These are phyloP conservation scores for Leersia perrieri DNA, from an alignment of 176 grass and related monocot genomes.

Conservation along the genomic window DNA sequence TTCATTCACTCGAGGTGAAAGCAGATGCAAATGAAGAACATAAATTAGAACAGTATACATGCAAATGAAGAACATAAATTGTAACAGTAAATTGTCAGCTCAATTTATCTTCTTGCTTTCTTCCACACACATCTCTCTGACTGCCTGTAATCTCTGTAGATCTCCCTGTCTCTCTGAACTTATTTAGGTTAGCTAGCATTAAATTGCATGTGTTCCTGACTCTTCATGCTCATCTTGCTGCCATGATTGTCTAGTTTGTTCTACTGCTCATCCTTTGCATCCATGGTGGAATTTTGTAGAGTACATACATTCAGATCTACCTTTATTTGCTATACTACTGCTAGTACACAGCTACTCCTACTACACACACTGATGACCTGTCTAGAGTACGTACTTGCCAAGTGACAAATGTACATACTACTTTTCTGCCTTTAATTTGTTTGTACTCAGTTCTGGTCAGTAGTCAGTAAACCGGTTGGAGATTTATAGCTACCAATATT, in stretches of 20 bases:
- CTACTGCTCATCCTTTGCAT: neutral
- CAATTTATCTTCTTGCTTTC: neutral
- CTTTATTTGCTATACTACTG: neutral
- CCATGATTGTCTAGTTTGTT: neutral
- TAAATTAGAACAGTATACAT: neutral
- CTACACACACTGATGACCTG: neutral
- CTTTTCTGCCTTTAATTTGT: too few relatives aligned
- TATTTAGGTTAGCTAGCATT: neutral
- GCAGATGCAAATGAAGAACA: neutral
- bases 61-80: neutral
- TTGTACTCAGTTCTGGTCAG: neutral
- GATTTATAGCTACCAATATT: neutral
- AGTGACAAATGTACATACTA: neutral
- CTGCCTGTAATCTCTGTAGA: neutral
- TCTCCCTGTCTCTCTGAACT: neutral
- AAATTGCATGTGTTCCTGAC: neutral
- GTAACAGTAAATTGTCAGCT: neutral
- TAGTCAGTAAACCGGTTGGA: neutral
- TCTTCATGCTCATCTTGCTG: neutral
- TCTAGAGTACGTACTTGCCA: neutral
- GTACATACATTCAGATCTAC: neutral
- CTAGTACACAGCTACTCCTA: too few relatives aligned
- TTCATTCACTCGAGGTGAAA: neutral
- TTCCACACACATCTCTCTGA: neutral
- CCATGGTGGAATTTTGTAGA: neutral